Conservation (phyloP, 208 protist species). For the Wallacemonas sp. region DNA sequence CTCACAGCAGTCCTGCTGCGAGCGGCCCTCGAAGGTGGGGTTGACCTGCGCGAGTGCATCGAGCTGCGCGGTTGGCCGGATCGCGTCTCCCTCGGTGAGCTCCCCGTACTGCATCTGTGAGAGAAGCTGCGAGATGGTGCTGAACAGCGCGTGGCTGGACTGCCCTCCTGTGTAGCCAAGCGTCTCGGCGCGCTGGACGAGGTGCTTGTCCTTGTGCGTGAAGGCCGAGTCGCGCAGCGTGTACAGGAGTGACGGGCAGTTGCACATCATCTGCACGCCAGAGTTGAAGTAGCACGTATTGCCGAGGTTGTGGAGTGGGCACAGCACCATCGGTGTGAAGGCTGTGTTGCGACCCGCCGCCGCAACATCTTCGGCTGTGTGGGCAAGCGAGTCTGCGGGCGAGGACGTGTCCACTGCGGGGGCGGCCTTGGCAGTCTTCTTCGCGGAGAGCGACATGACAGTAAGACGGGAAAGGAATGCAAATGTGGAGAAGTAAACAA, state of each 20-base stretch:
- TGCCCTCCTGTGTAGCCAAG: slow-evolving; percentile 30
- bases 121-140: slow-evolving; percentile 48
- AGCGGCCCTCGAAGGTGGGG: slow-evolving; percentile 74
- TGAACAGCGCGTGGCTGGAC: slow-evolving; percentile 46
- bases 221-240: slow-evolving; percentile 51
- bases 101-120: slow-evolving; percentile 58
- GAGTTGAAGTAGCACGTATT: slow-evolving; percentile 99
- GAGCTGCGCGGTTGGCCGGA: slow-evolving; percentile 55
- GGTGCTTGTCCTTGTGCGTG: background rate
- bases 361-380: background rate
- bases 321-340: slow-evolving; percentile 65
- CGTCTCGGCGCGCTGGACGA: slow-evolving; percentile 10
- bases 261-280: slow-evolving; percentile 93
- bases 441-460: too few species aligned
- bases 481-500: too few species aligned
- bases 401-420: background rate
- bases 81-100: slow-evolving; percentile 16
- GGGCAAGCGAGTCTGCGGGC: background rate
- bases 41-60: slow-evolving; percentile 61
- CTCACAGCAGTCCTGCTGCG: slow-evolving; percentile 89
- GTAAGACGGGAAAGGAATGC: too few species aligned
- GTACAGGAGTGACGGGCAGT: slow-evolving; percentile 82
- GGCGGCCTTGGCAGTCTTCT: background rate
- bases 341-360: slow-evolving; percentile 15
- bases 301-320: slow-evolving; percentile 93